Conservation (phyloP, 1,284 basidiomycete species). For the Cryptococcus jaspeensis region DNA sequence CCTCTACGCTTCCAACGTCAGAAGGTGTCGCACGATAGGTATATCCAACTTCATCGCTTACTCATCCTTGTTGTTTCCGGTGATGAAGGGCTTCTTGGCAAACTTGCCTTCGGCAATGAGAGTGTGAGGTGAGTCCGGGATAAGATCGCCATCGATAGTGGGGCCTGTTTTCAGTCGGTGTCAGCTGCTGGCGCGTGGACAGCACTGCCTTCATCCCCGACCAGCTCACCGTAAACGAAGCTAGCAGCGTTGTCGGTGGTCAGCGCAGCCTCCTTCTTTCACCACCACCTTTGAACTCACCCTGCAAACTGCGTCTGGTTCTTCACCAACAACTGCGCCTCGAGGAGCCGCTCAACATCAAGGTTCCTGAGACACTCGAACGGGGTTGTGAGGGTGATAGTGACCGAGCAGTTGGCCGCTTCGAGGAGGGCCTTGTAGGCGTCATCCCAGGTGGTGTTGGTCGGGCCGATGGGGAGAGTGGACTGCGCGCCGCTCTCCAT, state of each 20-base stretch:
- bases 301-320: slow-evolving; percentile 7
- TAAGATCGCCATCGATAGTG: slow-evolving; percentile 44
- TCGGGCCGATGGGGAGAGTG: slow-evolving; percentile 30
- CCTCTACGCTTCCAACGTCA: slow-evolving; percentile 22
- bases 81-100: slow-evolving; percentile 47
- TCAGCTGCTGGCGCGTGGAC: too few species aligned
- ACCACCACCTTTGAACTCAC: slow-evolving; percentile 10
- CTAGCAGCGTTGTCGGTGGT: background rate
- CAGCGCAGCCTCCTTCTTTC: background rate
- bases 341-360: slow-evolving; percentile 27
- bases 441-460: slow-evolving; percentile 30
- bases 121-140: slow-evolving; percentile 39
- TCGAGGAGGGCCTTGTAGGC: slow-evolving; percentile 35
- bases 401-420: slow-evolving; percentile 16
- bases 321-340: slow-evolving; percentile 27
- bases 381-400: slow-evolving; percentile 4
- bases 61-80: slow-evolving; percentile 47
- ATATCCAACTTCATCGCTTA: slow-evolving; percentile 23
- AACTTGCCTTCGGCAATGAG: slow-evolving; percentile 39
- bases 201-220: background rate
- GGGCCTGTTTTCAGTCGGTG: slow-evolving; percentile 22
- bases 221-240: background rate
- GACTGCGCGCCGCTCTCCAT: slow-evolving; percentile 49
- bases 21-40: background rate
- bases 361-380: slow-evolving; percentile 43